A percentile compares a stretch with the other conserved stretches of the same genome.
Conservation (phyloP, 176 grass and related monocot genomes). For the Lolium multiflorum region DNA sequence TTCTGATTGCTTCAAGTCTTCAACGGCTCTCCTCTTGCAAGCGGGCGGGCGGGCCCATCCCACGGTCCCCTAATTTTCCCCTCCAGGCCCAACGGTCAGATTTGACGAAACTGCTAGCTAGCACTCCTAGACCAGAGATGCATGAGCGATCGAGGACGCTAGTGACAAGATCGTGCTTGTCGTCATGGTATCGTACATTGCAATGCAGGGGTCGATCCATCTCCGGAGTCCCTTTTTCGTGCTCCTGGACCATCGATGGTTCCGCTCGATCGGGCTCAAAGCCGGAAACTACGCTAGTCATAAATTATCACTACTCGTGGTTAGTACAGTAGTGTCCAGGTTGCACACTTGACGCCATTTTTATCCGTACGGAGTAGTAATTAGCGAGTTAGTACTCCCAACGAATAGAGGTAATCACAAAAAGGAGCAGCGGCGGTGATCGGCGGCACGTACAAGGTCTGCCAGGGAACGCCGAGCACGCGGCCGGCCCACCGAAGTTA, state of each 20-base stretch:
- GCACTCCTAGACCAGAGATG: too few species aligned
- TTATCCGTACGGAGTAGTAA: background rate
- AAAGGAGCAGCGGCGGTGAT: background rate
- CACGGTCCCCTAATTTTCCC: background rate
- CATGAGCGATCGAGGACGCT: slow-evolving; percentile 5
- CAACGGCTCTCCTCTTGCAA: too few species aligned
- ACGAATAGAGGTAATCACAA: background rate
- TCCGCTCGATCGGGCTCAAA: background rate
- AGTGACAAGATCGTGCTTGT: background rate
- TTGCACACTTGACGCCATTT: background rate
- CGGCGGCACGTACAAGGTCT: too few species aligned
- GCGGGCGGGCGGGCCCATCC: too few species aligned
- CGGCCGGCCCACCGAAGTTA: background rate
- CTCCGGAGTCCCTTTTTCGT: too few species aligned
- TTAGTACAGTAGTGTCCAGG: background rate
- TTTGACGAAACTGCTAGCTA: slow-evolving; percentile 36
- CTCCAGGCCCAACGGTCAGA: slow-evolving; percentile 50
- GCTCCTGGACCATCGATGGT: slow-evolving; percentile 14
- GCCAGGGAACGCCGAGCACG: background rate
- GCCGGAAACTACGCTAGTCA: background rate
- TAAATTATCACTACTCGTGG: too few species aligned
- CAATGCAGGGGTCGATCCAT: slow-evolving; percentile 18
- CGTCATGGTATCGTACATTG: slow-evolving; percentile 16
- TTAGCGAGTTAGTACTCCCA: too few species aligned
- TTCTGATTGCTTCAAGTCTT: too few species aligned